Percentiles rank a stretch among this genome's conserved stretches.
These are phyloP conservation scores for Emydomyces testavorans DNA, from an alignment of 2,329 filamentous ascomycete species.

Conservation along the genomic window DNA sequence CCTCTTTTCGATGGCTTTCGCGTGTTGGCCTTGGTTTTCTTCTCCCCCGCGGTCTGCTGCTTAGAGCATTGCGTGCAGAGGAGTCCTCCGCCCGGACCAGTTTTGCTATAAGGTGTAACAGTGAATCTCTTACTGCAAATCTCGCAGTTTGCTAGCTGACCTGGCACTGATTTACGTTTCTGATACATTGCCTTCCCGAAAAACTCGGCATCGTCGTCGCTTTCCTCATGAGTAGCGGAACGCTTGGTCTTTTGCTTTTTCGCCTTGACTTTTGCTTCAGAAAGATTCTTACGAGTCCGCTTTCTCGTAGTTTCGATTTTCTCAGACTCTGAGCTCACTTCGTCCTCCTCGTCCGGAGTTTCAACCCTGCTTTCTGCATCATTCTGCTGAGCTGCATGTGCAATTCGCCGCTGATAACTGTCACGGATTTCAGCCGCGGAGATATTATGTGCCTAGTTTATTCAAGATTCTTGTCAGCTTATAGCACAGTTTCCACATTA, in stretches of 20 bases:
- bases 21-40: conserved; percentile 45
- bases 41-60: conserved; percentile 55
- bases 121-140: conserved; percentile 79
- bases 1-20: conserved; percentile 45
- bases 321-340: conserved; percentile 30
- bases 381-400: conserved; percentile 38
- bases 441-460: conserved; percentile 49
- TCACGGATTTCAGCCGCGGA: conserved; percentile 52
- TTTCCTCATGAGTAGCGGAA: conserved; percentile 32
- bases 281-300: conserved; percentile 45
- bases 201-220: conserved; percentile 39
- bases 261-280: conserved; percentile 32
- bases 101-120: conserved; percentile 77
- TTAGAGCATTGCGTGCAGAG: conserved; percentile 73
- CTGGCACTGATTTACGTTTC: conserved; percentile 52
- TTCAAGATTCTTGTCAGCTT: background rate
- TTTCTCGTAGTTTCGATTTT: conserved; percentile 39
- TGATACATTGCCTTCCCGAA: conserved; percentile 45
- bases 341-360: conserved; percentile 18
- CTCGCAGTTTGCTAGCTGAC: conserved; percentile 81
- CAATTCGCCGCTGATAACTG: conserved; percentile 45
- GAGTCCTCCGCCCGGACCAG: conserved; percentile 72
- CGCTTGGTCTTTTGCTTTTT: conserved; percentile 40
- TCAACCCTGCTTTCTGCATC: conserved; percentile 10
- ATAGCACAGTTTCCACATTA: no score